Base-by-base conservation (phyloP, 345 rosid species). In the Sisymbrium altissimum region DNA sequence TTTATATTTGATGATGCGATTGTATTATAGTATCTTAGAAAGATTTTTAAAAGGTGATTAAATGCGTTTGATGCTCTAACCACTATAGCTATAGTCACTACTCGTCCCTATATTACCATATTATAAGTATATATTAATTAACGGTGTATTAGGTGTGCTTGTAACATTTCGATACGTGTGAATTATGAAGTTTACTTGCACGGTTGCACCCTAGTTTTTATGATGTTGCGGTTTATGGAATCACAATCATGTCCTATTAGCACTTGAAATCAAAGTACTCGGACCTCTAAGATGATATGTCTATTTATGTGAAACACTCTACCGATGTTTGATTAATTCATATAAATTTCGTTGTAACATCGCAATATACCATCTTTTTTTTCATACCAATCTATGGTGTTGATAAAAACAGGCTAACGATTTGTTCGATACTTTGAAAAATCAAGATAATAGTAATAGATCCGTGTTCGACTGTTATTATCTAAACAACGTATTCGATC, bases 131-230 rank as follows among this genome's bases (percentile, higher is more conserved):
- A 60, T 39, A 48, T 10, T 46, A 52, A 14, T 40, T 23, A 55
- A 46, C 52, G 18, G 10, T 54, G 70, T 43, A 25, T 72, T 64
- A 52, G 32, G 32, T 72, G 7, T 40, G 62, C 44, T 40, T 39
- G 14, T 50, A 44, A 12, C 64, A 73, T n/a, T 35, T 54, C 30
- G 1, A 33, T 55, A 73, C 41, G 65, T 45, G 60, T 46, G 40
- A 39, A 65, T 66, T 27, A 65, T 66, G 71, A 65, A 65, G 50
- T 56, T 64, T 65, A 29, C 78, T 57, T 56, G 66, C 78, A 73
- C 66, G 72, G 72, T 66, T 46, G 72, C 72, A 56, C 9, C 17
- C 25, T 73, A 56, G 66, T 46, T 46, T 48, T 66, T 27, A 56
- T 65, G 66, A 66, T 65, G 72, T 57, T 45, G 48, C 14, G 66